Evolutionary conservation across 1,284 basidiomycete species (phyloP).

Genomic region (Uromyces viciae-fabae): DNA sequence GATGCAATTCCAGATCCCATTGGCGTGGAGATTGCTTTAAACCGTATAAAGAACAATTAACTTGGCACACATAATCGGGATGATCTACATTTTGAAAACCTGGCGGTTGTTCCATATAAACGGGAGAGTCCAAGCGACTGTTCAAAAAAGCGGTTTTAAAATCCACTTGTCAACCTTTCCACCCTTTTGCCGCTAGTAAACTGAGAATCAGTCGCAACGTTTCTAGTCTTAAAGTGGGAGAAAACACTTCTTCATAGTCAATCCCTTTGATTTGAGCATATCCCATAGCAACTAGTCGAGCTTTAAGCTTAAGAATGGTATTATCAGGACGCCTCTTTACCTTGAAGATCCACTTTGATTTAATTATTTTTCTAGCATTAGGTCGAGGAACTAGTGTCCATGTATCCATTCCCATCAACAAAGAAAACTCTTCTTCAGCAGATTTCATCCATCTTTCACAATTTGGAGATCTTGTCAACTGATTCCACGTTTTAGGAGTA

Average conservation of each 20-base stretch:
- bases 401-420: conserved; percentile 2
- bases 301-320: conserved; percentile 14
- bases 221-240: background rate
- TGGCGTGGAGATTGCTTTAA: conserved; percentile 13
- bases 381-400: conserved; percentile 21
- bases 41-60: background rate
- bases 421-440: background rate
- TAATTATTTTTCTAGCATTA: background rate
- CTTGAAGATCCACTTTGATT: conserved; percentile 32
- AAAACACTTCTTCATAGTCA: conserved; percentile 15
- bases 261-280: background rate
- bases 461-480: background rate
- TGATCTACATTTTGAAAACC: background rate
- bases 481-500: conserved; percentile 2
- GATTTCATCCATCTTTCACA: background rate
- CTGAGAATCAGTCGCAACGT: background rate
- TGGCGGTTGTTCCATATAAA: conserved; percentile 17
- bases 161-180: conserved; percentile 12
- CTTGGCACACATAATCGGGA: conserved; percentile 20
- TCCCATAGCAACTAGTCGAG: conserved; percentile 14
- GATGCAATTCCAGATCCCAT: conserved; percentile 14
- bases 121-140: background rate
- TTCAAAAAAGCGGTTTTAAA: conserved; percentile 26
- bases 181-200: background rate
- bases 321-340: background rate